A percentile compares a stretch with the other conserved stretches of the same genome.
These are phyloP conservation scores for Lactarius vividus DNA, from an alignment of 768 basidiomycete species.

Conservation along the genomic window DNA sequence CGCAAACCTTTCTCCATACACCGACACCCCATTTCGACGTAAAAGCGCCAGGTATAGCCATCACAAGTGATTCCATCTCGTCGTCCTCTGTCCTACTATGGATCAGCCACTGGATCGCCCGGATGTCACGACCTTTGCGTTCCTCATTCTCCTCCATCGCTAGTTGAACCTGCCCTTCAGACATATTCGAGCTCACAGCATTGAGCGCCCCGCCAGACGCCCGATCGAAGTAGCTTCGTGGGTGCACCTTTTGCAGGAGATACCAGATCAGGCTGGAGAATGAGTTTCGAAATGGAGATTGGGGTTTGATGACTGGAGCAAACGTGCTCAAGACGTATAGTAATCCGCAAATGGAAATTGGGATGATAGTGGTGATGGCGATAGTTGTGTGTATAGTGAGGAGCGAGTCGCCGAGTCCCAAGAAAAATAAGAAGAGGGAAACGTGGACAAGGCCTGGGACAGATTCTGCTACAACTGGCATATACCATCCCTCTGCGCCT, in stretches of 20 bases:
- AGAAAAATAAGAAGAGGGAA: slow-evolving; percentile 49
- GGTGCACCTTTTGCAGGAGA: slow-evolving; percentile 5
- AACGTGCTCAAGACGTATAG: slow-evolving; percentile 21
- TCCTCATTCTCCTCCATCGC: background rate
- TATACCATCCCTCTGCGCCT: slow-evolving; percentile 41
- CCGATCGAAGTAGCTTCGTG: background rate
- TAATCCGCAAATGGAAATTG: slow-evolving; percentile 9
- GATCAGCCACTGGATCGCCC: slow-evolving; percentile 2
- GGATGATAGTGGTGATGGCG: slow-evolving; percentile 2
- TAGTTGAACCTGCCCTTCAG: background rate
- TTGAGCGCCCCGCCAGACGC: background rate
- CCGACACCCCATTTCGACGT: too few relatives aligned
- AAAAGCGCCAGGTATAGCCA: background rate
- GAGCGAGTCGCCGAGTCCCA: slow-evolving; percentile 46
- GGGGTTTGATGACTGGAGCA: slow-evolving; percentile 4
- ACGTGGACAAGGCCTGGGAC: slow-evolving; percentile 49
- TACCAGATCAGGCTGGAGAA: slow-evolving; percentile 12
- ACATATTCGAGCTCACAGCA: background rate
- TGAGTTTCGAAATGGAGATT: slow-evolving; percentile 16
- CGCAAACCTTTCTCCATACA: too few relatives aligned
- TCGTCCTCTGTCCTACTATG: background rate
- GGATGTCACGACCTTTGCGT: background rate
- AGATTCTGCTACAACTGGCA: slow-evolving; percentile 41
- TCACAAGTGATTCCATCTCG: slow-evolving; percentile 7
- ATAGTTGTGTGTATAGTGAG: slow-evolving; percentile 30